Evolutionary conservation across 331 rosid species (phyloP).

Genomic region (Quercus tomentella): DNA sequence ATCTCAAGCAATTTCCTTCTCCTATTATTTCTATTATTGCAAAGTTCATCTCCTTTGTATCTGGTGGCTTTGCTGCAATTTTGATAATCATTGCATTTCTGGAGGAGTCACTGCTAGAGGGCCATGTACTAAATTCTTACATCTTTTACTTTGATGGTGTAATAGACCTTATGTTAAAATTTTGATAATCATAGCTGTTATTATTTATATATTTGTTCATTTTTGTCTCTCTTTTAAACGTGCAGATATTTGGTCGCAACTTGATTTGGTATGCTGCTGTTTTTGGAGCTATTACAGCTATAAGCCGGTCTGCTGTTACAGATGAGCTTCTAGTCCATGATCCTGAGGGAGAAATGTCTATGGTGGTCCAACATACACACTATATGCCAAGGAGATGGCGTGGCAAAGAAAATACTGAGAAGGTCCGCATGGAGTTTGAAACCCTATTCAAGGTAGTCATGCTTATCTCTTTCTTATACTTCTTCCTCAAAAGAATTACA

Average conservation of each 20-base stretch:
- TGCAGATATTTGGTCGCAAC: conserved; percentile 94
- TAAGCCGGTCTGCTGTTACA: conserved; percentile 79
- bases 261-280: conserved; percentile 98
- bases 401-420: conserved; percentile 70
- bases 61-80: conserved; percentile 97
- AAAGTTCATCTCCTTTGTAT: conserved; percentile 89
- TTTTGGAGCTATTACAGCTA: conserved; percentile 89
- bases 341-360: conserved; percentile 77
- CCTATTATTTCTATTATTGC: conserved; percentile 87
- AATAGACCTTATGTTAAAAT: background rate
- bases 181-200: background rate
- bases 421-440: conserved; percentile 66
- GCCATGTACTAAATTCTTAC: conserved; percentile 60
- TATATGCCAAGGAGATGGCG: conserved; percentile 99
- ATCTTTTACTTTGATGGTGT: background rate
- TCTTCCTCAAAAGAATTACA: background rate
- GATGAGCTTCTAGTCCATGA: conserved; percentile 78
- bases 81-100: conserved; percentile 87
- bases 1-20: conserved; percentile 91
- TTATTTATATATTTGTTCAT: background rate
- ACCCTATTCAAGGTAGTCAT: conserved; percentile 77
- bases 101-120: conserved; percentile 96
- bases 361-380: conserved; percentile 96
- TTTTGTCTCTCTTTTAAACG: background rate
- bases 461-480: background rate